These are phyloP conservation scores for Oemleria cerasiformis DNA, from an alignment of 306 rosid genomes.

Conservation along the genomic window DNA sequence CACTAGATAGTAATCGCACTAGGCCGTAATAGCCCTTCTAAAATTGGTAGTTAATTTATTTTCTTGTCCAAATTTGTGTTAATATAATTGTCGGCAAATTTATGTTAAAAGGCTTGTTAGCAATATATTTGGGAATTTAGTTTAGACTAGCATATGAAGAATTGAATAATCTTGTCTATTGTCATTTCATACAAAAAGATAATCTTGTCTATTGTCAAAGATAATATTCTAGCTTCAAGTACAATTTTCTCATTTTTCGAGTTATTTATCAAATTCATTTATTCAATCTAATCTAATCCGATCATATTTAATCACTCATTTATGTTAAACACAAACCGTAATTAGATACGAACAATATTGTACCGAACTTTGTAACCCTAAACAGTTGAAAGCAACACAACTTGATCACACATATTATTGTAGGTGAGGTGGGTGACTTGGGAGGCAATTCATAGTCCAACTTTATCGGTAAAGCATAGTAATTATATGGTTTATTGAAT, in stretches of 20 bases:
- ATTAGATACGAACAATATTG: background rate
- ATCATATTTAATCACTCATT: background rate
- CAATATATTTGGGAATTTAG: background rate
- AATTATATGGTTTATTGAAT: background rate
- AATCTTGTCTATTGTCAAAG: background rate
- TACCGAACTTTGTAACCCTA: background rate
- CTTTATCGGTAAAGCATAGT: background rate
- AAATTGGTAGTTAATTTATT: too few relatives aligned
- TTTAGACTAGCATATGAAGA: background rate
- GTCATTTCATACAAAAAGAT: background rate
- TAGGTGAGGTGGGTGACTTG: constrained; percentile 15
- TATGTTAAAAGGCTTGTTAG: background rate
- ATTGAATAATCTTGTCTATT: background rate
- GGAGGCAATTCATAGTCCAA: too few relatives aligned
- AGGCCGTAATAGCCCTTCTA: too few relatives aligned
- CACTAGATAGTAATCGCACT: too few relatives aligned
- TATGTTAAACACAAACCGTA: background rate
- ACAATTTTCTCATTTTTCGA: background rate
- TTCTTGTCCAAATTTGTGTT: too few relatives aligned
- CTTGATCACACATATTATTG: constrained; percentile 19
- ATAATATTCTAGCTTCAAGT: background rate
- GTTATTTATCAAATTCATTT: background rate
- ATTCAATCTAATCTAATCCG: background rate
- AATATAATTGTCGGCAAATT: too few relatives aligned
- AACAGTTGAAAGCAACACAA: background rate